Evolutionary conservation across 2,329 filamentous ascomycete species (phyloP).

Genomic region (Stagonosporopsis tanaceti): DNA sequence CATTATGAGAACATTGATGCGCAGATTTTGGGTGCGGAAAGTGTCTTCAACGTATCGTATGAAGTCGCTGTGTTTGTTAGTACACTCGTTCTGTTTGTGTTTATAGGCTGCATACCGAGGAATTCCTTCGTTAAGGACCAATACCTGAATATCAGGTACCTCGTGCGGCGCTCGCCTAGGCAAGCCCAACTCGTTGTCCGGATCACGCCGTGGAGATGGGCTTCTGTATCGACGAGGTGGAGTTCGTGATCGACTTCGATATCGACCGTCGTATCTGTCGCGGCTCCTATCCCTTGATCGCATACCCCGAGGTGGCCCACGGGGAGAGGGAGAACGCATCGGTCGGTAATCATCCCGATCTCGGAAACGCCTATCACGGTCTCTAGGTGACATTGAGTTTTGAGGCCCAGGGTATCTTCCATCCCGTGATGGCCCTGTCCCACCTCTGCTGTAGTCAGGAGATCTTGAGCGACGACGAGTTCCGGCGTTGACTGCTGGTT

Average conservation of each 20-base stretch:
- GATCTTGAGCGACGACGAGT: constrained; percentile 67
- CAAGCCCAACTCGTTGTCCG: constrained; percentile 70
- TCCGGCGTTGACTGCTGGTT: constrained; percentile 41
- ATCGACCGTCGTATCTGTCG: constrained; percentile 61
- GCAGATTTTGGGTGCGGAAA: constrained; percentile 75
- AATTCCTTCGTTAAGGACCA: constrained; percentile 76
- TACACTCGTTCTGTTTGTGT: neutral
- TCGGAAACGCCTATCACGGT: constrained; percentile 64
- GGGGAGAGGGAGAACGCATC: constrained; percentile 57
- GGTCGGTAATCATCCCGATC: constrained; percentile 65
- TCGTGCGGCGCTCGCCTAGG: constrained; percentile 76
- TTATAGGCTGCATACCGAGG: constrained; percentile 35
- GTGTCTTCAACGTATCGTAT: constrained; percentile 81
- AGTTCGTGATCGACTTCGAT: constrained; percentile 71
- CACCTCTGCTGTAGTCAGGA: constrained; percentile 64
- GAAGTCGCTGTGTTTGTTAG: constrained; percentile 66
- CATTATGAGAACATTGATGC: constrained; percentile 80
- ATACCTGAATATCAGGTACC: constrained; percentile 88
- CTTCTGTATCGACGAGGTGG: constrained; percentile 70
- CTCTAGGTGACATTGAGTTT: constrained; percentile 50
- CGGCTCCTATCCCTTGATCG: constrained; percentile 50
- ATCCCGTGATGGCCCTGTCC: constrained; percentile 50
- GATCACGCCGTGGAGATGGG: constrained; percentile 70
- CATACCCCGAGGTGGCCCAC: constrained; percentile 45
- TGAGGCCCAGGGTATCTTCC: constrained; percentile 49